These are phyloP conservation scores for Elymus sibiricus DNA, from an alignment of 176 grass and related monocot species.

Conservation along the genomic window DNA sequence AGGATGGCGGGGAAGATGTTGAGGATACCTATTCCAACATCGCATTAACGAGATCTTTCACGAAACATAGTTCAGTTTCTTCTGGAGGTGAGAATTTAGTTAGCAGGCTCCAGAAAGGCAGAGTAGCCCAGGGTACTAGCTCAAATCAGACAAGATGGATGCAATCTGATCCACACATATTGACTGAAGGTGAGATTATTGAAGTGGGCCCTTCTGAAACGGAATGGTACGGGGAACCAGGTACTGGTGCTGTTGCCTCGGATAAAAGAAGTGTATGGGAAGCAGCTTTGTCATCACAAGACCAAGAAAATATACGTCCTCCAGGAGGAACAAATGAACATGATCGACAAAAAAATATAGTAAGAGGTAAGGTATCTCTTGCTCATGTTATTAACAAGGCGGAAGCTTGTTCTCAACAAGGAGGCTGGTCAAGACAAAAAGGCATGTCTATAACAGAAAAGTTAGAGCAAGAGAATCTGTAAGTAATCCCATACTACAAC, in stretches of 20 bases:
- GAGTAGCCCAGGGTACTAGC: constrained; percentile 7
- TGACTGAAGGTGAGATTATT: constrained; percentile 93
- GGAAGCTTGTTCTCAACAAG: constrained; percentile 49
- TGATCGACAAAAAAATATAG: constrained; percentile 36
- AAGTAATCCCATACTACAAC: constrained; percentile 39
- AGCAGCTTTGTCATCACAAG: constrained; percentile 31
- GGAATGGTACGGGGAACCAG: constrained; percentile 29
- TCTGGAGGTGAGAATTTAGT: constrained; percentile 58
- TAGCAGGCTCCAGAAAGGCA: constrained; percentile 43
- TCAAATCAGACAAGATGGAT: constrained; percentile 61
- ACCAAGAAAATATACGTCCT: constrained; percentile 26
- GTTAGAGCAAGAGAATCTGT: constrained; percentile 92
- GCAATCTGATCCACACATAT: constrained; percentile 82
- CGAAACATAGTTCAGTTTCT: constrained; percentile 54
- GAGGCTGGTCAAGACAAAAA: constrained; percentile 76
- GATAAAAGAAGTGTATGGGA: constrained; percentile 17
- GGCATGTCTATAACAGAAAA: constrained; percentile 84
- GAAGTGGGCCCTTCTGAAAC: constrained; percentile 49
- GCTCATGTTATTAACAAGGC: constrained; percentile 79
- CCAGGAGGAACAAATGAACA: constrained; percentile 25
- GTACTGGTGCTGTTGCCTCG: constrained; percentile 10
- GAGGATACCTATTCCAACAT: constrained; percentile 45
- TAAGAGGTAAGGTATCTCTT: constrained; percentile 74
- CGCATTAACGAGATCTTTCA: constrained; percentile 58
- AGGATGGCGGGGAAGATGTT: constrained; percentile 24